Conservation (phyloP, 2,329 filamentous ascomycete genomes). For the Golovinomyces cichoracearum region DNA sequence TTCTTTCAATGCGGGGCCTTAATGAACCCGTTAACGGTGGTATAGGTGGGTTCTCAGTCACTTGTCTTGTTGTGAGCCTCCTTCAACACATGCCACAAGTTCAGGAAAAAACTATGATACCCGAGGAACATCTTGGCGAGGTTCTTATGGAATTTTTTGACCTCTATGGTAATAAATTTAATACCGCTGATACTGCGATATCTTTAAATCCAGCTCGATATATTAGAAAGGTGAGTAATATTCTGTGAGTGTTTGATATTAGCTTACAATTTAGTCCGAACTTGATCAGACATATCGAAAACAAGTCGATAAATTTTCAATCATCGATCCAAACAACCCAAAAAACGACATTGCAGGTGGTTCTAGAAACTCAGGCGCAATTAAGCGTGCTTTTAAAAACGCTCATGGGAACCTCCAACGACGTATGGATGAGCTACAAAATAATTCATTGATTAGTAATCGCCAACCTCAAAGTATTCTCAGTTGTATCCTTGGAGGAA, state of each 20-base stretch:
- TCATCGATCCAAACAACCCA: slow-evolving; percentile 71
- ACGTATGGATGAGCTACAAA: slow-evolving; percentile 28
- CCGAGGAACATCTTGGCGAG: slow-evolving; percentile 47
- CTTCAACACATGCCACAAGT: slow-evolving; percentile 54
- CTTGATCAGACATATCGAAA: slow-evolving; percentile 14
- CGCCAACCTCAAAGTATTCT: slow-evolving; percentile 26
- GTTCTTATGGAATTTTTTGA: slow-evolving; percentile 71
- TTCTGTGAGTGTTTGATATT: background rate
- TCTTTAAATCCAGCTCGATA: slow-evolving; percentile 48
- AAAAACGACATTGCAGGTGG: slow-evolving; percentile 79
- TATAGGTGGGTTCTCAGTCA: slow-evolving; percentile 79
- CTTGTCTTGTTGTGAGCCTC: slow-evolving; percentile 76
- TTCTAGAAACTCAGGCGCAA: slow-evolving; percentile 40
- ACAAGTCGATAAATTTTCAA: slow-evolving; percentile 45
- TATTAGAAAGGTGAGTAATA: slow-evolving; percentile 41
- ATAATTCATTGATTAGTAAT: slow-evolving; percentile 9
- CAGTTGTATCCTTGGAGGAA: slow-evolving; percentile 43
- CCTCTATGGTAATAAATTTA: slow-evolving; percentile 64
- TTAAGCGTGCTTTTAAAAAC: slow-evolving; percentile 42
- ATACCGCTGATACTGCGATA: slow-evolving; percentile 45
- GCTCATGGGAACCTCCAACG: slow-evolving; percentile 32
- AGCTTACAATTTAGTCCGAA: slow-evolving; percentile 12
- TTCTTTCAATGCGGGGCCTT: slow-evolving; percentile 62
- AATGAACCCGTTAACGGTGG: slow-evolving; percentile 84
- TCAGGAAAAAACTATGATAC: slow-evolving; percentile 31